Conservation (phyloP, 2,329 filamentous ascomycete species). For the Metarhizium album region DNA sequence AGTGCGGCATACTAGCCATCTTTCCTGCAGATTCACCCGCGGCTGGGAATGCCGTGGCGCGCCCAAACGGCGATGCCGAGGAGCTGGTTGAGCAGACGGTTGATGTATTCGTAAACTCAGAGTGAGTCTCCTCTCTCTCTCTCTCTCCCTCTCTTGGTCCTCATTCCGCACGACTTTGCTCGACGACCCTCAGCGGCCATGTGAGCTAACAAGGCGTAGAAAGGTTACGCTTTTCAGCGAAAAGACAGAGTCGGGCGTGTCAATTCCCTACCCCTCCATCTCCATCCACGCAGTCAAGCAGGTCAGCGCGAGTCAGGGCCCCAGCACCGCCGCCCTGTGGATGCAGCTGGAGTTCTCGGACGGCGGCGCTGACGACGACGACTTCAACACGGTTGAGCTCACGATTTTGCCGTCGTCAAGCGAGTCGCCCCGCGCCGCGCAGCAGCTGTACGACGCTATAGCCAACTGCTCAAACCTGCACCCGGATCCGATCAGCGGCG, state of each 20-base stretch:
- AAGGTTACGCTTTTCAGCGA: slow-evolving; percentile 53
- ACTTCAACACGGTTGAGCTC: slow-evolving; percentile 55
- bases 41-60: slow-evolving; percentile 11
- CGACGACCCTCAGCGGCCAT: neutral
- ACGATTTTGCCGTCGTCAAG: slow-evolving; percentile 46
- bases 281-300: slow-evolving; percentile 66
- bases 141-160: too few relatives aligned
- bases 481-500: slow-evolving; percentile 54
- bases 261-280: slow-evolving; percentile 64
- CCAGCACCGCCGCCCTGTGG: slow-evolving; percentile 42
- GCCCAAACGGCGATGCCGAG: slow-evolving; percentile 22
- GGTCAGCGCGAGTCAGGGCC: slow-evolving; percentile 27
- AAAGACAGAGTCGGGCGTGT: slow-evolving; percentile 45
- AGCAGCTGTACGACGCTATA: slow-evolving; percentile 55
- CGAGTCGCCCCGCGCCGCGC: slow-evolving; percentile 14
- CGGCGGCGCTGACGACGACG: slow-evolving; percentile 48
- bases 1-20: slow-evolving; percentile 44
- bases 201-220: slow-evolving; percentile 10
- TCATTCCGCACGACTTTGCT: too few relatives aligned
- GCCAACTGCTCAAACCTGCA: slow-evolving; percentile 67
- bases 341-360: slow-evolving; percentile 58
- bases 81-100: slow-evolving; percentile 35
- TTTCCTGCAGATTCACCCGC: slow-evolving; percentile 31
- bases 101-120: slow-evolving; percentile 48
- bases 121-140: slow-evolving; percentile 27